Evolutionary conservation across 768 basidiomycete species (phyloP), one percentile per base, ranked within the genome.

Genomic region (Tremella mesenterica): DNA sequence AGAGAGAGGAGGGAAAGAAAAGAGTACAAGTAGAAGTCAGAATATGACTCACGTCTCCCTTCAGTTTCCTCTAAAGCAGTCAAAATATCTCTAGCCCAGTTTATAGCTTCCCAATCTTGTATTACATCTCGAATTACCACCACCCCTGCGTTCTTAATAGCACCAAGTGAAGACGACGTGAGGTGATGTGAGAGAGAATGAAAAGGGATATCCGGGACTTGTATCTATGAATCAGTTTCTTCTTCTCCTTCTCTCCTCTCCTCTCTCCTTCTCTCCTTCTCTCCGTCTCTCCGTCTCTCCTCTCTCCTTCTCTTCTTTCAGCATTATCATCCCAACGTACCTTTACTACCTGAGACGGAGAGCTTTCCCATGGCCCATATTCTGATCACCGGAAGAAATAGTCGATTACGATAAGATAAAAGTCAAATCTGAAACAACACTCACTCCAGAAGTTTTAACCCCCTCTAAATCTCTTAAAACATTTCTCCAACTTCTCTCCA

Each of bases 81-180:
- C 7, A 57, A 31, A 14, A 64, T 39, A 25, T 58, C 58, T 30
- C 46, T 52, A 16, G 64, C 58, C 58, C 58, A 60, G 13, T 50
- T 39, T 23, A 54, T 27, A 3, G 64, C 64, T 23, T 61, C 45
- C 0, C 30, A 46, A 48, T 69, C 67, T 18, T 53, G 52, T 5
- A 69, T 53, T 31, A 69, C 67, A 51, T 69, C 64, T 20, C 67
- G 50, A 0, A 69, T 53, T 14, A 69, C 46, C 25, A 69, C 34
- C 30, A 54, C 30, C 21, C 67, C 67, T 20, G 52, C 56, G 9
- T 25, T 16, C 21, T 38, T 44, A 50, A 65, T 61, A 1, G 54
- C 46, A n/a, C 56, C 25, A 21, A 59, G 23, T 16, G 55, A 18
- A 1, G 49, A 50, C 14, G 25, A 21, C 16, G 21, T 14, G n/a